Conservation (phyloP, 2,329 filamentous ascomycete genomes). For the Alternaria sp. region DNA sequence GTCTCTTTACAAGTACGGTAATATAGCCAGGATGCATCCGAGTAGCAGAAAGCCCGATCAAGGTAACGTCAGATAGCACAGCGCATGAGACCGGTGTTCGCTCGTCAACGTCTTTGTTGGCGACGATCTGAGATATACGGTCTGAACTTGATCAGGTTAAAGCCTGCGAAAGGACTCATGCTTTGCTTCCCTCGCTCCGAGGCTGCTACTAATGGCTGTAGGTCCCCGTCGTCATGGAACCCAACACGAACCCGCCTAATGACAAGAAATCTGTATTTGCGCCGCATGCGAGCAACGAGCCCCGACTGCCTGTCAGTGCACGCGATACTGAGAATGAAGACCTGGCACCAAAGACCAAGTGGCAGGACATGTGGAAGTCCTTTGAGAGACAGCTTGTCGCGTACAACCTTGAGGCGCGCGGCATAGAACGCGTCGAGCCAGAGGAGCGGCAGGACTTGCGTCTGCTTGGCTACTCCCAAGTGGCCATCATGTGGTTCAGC, state of each 20-base stretch:
- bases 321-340: neutral
- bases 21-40: constrained; percentile 39
- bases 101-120: constrained; percentile 12
- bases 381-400: constrained; percentile 55
- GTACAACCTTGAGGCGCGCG: constrained; percentile 67
- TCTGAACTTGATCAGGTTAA: constrained; percentile 64
- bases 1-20: constrained; percentile 34
- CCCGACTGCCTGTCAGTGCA: constrained; percentile 28
- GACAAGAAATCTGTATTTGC: constrained; percentile 29
- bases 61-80: constrained; percentile 45
- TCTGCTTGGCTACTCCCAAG: constrained; percentile 63
- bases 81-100: constrained; percentile 52
- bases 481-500: constrained; percentile 67
- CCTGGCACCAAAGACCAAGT: constrained; percentile 12
- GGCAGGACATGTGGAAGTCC: constrained; percentile 34
- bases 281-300: constrained; percentile 25
- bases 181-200: constrained; percentile 43
- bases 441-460: constrained; percentile 63
- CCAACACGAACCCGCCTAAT: constrained; percentile 10
- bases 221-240: constrained; percentile 37
- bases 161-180: constrained; percentile 64
- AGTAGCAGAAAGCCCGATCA: constrained; percentile 49
- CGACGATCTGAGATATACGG: constrained; percentile 62
- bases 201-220: constrained; percentile 47
- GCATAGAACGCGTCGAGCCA: constrained; percentile 65